phyloP scores from a whole-genome alignment of 306 rosid species.

The Fagus sylvatica region DNA sequence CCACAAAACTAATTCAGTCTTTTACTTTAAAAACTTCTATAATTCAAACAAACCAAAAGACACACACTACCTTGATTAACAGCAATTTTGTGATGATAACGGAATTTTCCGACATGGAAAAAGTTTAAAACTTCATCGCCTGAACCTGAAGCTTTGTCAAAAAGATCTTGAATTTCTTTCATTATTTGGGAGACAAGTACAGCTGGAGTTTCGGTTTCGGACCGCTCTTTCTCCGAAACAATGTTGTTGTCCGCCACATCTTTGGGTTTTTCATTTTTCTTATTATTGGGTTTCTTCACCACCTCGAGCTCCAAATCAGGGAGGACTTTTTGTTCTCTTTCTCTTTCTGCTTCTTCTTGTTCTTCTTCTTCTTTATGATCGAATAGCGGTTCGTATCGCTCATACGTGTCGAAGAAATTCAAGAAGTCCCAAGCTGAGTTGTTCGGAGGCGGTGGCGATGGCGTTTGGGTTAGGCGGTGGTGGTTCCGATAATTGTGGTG shows the following conservation, averaged over 20 bases:
- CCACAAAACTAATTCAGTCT: not conserved
- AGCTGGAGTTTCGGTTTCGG: constrained; percentile 17
- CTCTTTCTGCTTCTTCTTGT: constrained; percentile 19
- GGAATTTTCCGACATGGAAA: constrained; percentile 53
- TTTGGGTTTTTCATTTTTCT: constrained; percentile 23
- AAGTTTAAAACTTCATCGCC: constrained; percentile 51
- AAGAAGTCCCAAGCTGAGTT: constrained; percentile 80
- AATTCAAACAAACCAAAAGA: not conserved
- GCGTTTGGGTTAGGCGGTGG: not conserved
- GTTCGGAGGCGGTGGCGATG: constrained; percentile 58
- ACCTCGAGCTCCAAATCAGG: constrained; percentile 1
- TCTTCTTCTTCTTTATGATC: constrained; percentile 3
- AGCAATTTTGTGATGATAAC: constrained; percentile 43
- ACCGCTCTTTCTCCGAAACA: constrained; percentile 17
- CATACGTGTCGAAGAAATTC: constrained; percentile 75
- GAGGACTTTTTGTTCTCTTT: not conserved
- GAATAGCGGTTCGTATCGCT: constrained; percentile 55
- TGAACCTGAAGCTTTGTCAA: constrained; percentile 66
- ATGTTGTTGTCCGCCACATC: constrained; percentile 7
- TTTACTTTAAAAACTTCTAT: not conserved
- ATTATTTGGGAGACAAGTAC: constrained; percentile 37
- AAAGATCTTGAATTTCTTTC: constrained; percentile 59
- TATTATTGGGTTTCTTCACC: not conserved
- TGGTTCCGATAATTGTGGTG: constrained; percentile 23
- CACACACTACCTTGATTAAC: constrained; percentile 45